Evolutionary conservation across 345 rosid species (phyloP).

Genomic region (Citrus hindsii): DNA sequence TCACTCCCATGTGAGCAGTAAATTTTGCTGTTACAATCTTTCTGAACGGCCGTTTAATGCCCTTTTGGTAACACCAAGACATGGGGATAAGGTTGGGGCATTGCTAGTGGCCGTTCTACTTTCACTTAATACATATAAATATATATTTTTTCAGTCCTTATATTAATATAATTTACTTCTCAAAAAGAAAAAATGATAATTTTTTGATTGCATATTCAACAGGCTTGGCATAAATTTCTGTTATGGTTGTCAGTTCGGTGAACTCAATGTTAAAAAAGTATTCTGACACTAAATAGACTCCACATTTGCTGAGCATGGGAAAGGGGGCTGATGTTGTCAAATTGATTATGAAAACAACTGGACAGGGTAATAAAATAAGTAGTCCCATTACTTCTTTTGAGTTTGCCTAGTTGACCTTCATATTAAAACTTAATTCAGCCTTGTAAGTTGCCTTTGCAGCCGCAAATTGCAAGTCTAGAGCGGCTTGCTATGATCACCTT

Average conservation of each 20-base stretch:
- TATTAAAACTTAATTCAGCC: not conserved
- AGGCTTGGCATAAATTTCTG: not conserved
- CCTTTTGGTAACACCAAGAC: not conserved
- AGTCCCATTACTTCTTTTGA: no score
- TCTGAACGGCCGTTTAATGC: conserved; percentile 6
- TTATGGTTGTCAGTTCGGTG: not conserved
- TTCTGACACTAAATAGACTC: no score
- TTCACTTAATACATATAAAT: not conserved
- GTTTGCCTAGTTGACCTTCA: not conserved
- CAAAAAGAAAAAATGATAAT: not conserved
- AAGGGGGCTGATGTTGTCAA: no score
- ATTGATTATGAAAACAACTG: no score
- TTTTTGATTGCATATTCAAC: not conserved
- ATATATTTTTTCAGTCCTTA: not conserved
- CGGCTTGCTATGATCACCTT: not conserved
- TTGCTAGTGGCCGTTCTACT: not conserved
- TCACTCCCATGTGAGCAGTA: conserved; percentile 17
- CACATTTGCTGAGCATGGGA: no score
- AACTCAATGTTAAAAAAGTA: no score
- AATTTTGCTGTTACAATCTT: conserved; percentile 6
- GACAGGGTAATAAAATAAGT: no score
- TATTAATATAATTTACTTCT: not conserved
- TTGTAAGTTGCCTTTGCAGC: not conserved
- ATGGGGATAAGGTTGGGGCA: not conserved
- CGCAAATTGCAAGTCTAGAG: not conserved